These are phyloP conservation scores for Domatiomyces catenatus DNA, from an alignment of 2,329 filamentous ascomycete genomes.

Conservation along the genomic window DNA sequence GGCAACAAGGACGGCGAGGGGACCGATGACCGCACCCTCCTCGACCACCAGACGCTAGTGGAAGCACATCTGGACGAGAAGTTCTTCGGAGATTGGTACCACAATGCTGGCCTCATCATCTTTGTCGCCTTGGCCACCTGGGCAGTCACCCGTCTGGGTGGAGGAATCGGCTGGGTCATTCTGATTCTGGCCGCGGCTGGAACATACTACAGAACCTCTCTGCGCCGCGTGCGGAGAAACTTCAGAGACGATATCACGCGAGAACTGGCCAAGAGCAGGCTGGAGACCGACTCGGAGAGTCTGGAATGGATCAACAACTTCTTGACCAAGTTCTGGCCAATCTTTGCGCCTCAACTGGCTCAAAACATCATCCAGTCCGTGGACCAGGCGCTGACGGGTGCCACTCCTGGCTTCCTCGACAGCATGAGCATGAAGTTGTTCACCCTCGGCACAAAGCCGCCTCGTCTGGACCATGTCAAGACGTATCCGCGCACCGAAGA, in stretches of 20 bases:
- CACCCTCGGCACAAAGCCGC: constrained; percentile 84
- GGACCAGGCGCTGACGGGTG: constrained; percentile 85
- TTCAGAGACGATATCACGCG: constrained; percentile 87
- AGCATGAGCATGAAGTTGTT: constrained; percentile 89
- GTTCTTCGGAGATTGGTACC: constrained; percentile 96
- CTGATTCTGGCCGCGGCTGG: constrained; percentile 82
- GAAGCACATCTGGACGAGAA: constrained; percentile 75
- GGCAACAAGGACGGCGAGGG: constrained; percentile 35
- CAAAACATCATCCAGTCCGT: constrained; percentile 86
- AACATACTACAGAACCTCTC: constrained; percentile 92
- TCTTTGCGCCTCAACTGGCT: constrained; percentile 86
- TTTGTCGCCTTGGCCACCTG: constrained; percentile 86
- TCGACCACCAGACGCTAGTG: constrained; percentile 78
- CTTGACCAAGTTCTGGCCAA: constrained; percentile 97
- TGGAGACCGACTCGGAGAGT: constrained; percentile 83
- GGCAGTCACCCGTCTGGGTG: constrained; percentile 76
- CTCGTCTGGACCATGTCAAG: constrained; percentile 92
- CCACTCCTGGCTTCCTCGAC: constrained; percentile 83
- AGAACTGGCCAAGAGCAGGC: constrained; percentile 68
- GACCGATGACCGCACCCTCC: constrained; percentile 44
- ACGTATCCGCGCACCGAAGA: constrained; percentile 93
- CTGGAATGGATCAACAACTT: constrained; percentile 99
- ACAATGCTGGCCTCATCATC: constrained; percentile 85
- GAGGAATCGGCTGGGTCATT: constrained; percentile 83
- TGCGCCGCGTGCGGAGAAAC: constrained; percentile 84